Evolutionary conservation across 2,329 filamentous ascomycete species (phyloP).

Genomic region (Pyrenochaeta sp.): DNA sequence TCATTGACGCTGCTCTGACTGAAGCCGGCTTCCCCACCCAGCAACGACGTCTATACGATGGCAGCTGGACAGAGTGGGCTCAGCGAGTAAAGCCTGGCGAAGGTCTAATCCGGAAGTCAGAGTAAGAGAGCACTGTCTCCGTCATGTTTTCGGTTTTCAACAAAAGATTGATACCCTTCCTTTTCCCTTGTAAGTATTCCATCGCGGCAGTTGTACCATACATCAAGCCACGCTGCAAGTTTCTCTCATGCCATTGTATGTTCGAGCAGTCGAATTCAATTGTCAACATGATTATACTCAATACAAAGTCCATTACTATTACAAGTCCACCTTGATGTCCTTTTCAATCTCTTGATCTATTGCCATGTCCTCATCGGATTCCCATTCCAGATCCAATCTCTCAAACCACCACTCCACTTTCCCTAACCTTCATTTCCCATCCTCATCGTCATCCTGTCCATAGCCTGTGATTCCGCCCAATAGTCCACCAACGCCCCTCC

Average conservation of each 20-base stretch:
- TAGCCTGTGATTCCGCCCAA: slow-evolving; percentile 41
- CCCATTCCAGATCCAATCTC: neutral
- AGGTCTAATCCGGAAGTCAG: slow-evolving; percentile 66
- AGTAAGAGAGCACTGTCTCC: neutral
- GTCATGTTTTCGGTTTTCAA: neutral
- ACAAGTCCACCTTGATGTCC: no score
- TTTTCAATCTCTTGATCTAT: no score
- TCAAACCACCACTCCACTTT: slow-evolving; percentile 16
- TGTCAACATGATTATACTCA: no score
- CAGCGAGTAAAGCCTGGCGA: slow-evolving; percentile 70
- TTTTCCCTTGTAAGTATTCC: neutral
- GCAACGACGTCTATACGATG: slow-evolving; percentile 84
- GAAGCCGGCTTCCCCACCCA: slow-evolving; percentile 78
- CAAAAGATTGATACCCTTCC: slow-evolving; percentile 15
- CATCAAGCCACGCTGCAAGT: no score
- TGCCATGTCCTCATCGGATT: neutral
- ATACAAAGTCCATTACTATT: no score
- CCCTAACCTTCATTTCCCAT: slow-evolving; percentile 17
- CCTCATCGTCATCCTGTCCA: slow-evolving; percentile 30
- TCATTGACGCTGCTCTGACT: slow-evolving; percentile 86
- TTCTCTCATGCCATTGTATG: no score
- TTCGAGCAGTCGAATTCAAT: no score
- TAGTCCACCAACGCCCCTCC: slow-evolving; percentile 48
- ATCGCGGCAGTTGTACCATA: neutral
- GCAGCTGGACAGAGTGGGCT: slow-evolving; percentile 94